Conservation (phyloP, 2,329 filamentous ascomycete genomes). For the Fusarium napiforme region DNA sequence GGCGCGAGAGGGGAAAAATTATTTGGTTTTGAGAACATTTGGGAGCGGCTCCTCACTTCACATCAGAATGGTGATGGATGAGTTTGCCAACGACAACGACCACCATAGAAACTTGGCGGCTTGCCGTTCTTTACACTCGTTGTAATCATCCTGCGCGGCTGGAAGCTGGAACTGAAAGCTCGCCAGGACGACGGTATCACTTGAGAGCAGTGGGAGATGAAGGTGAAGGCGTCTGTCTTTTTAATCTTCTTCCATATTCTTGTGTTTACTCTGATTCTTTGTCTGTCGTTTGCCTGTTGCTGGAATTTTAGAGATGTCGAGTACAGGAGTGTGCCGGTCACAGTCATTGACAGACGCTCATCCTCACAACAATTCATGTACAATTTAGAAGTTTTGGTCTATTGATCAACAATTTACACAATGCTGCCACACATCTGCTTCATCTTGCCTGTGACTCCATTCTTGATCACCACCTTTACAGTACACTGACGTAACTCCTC, state of each 20-base stretch:
- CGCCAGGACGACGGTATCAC: conserved; percentile 46
- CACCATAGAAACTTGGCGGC: conserved; percentile 43
- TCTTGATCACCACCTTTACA: background rate
- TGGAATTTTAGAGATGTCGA: conserved; percentile 42
- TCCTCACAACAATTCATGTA: conserved; percentile 42
- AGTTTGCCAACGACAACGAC: conserved; percentile 44
- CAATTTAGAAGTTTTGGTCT: conserved; percentile 40
- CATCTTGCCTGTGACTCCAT: background rate
- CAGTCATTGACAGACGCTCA: conserved; percentile 43
- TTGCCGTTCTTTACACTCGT: conserved; percentile 63
- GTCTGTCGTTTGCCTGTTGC: conserved; percentile 47
- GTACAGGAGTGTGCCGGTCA: conserved; percentile 48
- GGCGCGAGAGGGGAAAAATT: conserved; percentile 39
- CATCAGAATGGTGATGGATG: conserved; percentile 31
- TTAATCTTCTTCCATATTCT: conserved; percentile 45
- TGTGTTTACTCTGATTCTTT: conserved; percentile 53
- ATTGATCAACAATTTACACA: conserved; percentile 42
- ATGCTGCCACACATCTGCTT: conserved; percentile 34
- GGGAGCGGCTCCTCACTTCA: conserved; percentile 23
- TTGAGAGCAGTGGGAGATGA: conserved; percentile 39
- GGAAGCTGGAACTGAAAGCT: conserved; percentile 52
- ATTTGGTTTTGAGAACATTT: conserved; percentile 27
- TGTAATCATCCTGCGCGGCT: conserved; percentile 58
- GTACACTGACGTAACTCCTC: background rate
- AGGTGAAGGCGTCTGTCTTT: conserved; percentile 16